These are phyloP conservation scores for Teratosphaeria gauchensis DNA, from an alignment of 2,329 filamentous ascomycete genomes.

Conservation along the genomic window DNA sequence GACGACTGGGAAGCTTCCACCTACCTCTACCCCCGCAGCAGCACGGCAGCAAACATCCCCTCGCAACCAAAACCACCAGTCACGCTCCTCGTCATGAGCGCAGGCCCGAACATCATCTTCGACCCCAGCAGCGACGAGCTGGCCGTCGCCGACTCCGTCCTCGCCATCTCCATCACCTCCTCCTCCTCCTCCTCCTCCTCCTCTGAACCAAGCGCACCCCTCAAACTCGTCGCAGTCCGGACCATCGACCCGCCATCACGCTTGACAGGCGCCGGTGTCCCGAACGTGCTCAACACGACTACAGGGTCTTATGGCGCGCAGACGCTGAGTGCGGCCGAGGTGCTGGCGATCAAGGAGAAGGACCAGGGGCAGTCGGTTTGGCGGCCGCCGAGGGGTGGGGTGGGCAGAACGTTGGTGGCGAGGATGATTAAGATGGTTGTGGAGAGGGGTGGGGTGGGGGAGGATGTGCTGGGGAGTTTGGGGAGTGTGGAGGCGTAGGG, in stretches of 20 bases:
- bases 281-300: conserved; percentile 37
- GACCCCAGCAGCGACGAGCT: conserved; percentile 88
- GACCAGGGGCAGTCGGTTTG: conserved; percentile 54
- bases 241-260: conserved; percentile 42
- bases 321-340: conserved; percentile 28
- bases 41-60: conserved; percentile 7
- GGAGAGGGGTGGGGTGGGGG: conserved; percentile 67
- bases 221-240: conserved; percentile 34
- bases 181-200: not conserved
- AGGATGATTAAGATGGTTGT: conserved; percentile 69
- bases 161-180: conserved; percentile 65
- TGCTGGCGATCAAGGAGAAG: conserved; percentile 39
- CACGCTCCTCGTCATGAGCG: conserved; percentile 79
- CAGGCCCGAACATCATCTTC: conserved; percentile 71
- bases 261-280: conserved; percentile 39
- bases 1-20: conserved; percentile 89
- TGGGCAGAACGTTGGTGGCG: conserved; percentile 63
- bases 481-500: conserved; percentile 59
- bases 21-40: conserved; percentile 56
- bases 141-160: conserved; percentile 78
- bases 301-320: conserved; percentile 31
- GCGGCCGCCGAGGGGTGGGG: conserved; percentile 74
- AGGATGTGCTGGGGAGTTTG: conserved; percentile 75
- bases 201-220: conserved; percentile 48
- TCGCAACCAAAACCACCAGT: conserved; percentile 57